A percentile compares a stretch with the other conserved stretches of the same genome.
Conservation (phyloP, 768 basidiomycete species). For the Leccinum boreale region DNA sequence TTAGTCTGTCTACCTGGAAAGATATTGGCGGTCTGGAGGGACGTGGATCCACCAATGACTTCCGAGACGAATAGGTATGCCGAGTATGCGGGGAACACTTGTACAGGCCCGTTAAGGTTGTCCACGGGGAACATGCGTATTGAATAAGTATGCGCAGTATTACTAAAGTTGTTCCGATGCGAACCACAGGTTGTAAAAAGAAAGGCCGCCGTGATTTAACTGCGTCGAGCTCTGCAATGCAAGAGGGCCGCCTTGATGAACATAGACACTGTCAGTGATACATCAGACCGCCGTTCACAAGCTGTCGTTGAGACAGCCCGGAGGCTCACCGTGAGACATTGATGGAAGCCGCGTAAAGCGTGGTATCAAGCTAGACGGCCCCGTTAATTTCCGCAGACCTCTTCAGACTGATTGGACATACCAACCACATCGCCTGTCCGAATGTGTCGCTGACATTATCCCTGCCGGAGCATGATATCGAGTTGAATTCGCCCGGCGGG, state of each 20-base stretch:
- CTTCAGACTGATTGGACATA: constrained; percentile 23
- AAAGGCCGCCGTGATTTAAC: constrained; percentile 45
- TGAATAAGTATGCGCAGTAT: not conserved
- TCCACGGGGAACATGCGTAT: constrained; percentile 43
- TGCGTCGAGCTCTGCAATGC: constrained; percentile 49
- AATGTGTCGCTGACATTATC: constrained; percentile 52
- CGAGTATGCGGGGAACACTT: constrained; percentile 53
- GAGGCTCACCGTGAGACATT: constrained; percentile 43
- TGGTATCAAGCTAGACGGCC: constrained; percentile 12
- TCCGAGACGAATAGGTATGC: constrained; percentile 50
- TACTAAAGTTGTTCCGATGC: not conserved
- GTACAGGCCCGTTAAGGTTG: constrained; percentile 45
- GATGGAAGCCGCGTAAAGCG: constrained; percentile 31
- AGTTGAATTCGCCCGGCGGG: constrained; percentile 49
- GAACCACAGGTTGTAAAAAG: constrained; percentile 48
- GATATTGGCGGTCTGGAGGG: constrained; percentile 44
- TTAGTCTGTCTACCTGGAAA: constrained; percentile 51
- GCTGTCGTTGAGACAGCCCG: not conserved
- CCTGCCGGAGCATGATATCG: constrained; percentile 50
- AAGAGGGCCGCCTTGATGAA: constrained; percentile 53
- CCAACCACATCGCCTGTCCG: constrained; percentile 53
- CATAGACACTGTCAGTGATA: constrained; percentile 38
- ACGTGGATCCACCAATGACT: constrained; percentile 43
- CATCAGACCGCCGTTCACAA: not conserved
- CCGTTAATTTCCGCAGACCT: not conserved